These are phyloP conservation scores for Kwoniella mangroviensis DNA, from an alignment of 768 basidiomycete genomes.

Conservation along the genomic window DNA sequence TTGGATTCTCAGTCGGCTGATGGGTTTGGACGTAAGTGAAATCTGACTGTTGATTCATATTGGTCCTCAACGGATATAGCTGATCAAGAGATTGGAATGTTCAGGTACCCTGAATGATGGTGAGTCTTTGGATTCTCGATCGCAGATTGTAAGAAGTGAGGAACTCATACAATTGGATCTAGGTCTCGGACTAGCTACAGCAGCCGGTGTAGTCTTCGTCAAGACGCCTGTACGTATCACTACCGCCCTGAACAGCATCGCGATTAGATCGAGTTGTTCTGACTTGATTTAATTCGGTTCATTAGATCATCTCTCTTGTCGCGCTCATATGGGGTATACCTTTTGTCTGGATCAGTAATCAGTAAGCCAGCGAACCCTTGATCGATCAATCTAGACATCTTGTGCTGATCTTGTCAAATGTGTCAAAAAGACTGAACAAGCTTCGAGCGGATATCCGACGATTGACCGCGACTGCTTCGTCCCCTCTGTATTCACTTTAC, in stretches of 20 bases:
- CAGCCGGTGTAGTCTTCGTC: constrained; percentile 24
- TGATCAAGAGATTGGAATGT: background rate
- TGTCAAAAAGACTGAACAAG: constrained; percentile 25
- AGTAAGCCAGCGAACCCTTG: constrained; percentile 23
- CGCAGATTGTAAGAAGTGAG: background rate
- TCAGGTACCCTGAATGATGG: constrained; percentile 21
- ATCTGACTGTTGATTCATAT: background rate
- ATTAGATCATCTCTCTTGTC: constrained; percentile 28
- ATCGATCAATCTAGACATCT: background rate
- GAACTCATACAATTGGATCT: background rate
- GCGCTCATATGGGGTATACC: constrained; percentile 33
- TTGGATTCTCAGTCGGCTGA: constrained; percentile 47
- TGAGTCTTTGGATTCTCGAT: background rate
- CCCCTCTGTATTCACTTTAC: constrained; percentile 46
- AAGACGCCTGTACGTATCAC: constrained; percentile 27
- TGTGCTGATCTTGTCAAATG: background rate
- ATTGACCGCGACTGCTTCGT: constrained; percentile 32
- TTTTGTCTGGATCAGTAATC: constrained; percentile 33
- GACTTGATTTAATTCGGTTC: background rate
- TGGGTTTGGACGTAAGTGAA: constrained; percentile 42
- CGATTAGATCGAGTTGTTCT: too few relatives aligned
- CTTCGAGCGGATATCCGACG: constrained; percentile 47
- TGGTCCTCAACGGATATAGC: background rate
- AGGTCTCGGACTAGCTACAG: constrained; percentile 17
- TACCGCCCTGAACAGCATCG: too few relatives aligned